A percentile compares a stretch with the other conserved stretches of the same genome.
Evolutionary conservation across 2,329 filamentous ascomycete species (phyloP).

Genomic region (Penicillium fuscoglaucum): DNA sequence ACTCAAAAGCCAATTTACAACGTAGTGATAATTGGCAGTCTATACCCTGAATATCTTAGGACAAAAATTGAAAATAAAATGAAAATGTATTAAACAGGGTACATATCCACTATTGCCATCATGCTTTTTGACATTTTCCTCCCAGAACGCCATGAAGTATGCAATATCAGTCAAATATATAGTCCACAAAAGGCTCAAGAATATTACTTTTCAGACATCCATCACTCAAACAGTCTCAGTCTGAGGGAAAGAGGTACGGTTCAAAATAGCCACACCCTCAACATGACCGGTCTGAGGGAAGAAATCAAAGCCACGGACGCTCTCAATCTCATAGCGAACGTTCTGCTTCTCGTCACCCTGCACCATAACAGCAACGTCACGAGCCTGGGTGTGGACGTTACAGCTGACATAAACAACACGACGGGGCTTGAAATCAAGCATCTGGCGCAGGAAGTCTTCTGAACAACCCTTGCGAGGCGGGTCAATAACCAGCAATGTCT

Average conservation of each 20-base stretch:
- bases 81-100: slow-evolving; percentile 4
- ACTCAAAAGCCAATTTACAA: slow-evolving; percentile 19
- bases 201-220: not conserved
- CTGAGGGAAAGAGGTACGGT: slow-evolving; percentile 33
- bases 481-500: slow-evolving; percentile 93
- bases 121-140: not conserved
- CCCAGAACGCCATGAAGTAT: slow-evolving; percentile 13
- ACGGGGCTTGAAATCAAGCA: slow-evolving; percentile 73
- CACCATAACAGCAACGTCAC: slow-evolving; percentile 87
- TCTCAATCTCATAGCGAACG: slow-evolving; percentile 78
- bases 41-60: slow-evolving; percentile 3
- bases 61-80: not conserved
- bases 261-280: slow-evolving; percentile 63
- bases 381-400: slow-evolving; percentile 95
- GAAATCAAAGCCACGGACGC: slow-evolving; percentile 89
- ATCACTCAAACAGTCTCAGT: slow-evolving; percentile 1
- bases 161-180: slow-evolving; percentile 6
- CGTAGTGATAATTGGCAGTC: slow-evolving; percentile 16
- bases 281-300: slow-evolving; percentile 83
- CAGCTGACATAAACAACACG: slow-evolving; percentile 93
- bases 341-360: slow-evolving; percentile 54
- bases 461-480: slow-evolving; percentile 97
- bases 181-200: not conserved
- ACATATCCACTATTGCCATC: slow-evolving; percentile 4
- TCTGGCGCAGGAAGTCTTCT: slow-evolving; percentile 74